Conservation (phyloP, 768 basidiomycete genomes). For the Naganishia antarctica region DNA sequence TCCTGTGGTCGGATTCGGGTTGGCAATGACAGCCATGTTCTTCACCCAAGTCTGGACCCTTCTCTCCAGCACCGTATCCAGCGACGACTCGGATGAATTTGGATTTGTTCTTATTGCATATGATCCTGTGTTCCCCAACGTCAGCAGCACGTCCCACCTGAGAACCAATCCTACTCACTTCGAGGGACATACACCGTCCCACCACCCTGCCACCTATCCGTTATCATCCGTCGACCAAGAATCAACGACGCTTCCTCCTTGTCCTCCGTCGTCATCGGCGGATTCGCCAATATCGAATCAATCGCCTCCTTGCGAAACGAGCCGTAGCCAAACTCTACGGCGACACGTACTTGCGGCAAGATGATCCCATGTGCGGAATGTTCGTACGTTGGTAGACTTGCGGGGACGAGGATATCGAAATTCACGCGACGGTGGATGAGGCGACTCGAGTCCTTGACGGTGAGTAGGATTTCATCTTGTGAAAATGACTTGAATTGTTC, state of each 20-base stretch:
- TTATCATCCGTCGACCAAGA: slow-evolving; percentile 3
- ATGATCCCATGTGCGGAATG: slow-evolving; percentile 12
- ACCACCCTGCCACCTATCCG: slow-evolving; percentile 17
- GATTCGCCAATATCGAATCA: slow-evolving; percentile 2
- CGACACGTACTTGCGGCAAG: slow-evolving; percentile 2
- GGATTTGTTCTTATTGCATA: neutral
- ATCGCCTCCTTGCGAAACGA: neutral
- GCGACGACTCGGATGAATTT: slow-evolving; percentile 9
- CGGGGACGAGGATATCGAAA: slow-evolving; percentile 18
- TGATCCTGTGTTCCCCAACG: neutral
- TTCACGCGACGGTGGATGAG: slow-evolving; percentile 13
- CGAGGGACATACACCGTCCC: slow-evolving; percentile 10
- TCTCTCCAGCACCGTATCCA: neutral
- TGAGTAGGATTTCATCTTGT: neutral
- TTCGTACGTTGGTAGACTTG: slow-evolving; percentile 14
- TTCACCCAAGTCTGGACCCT: slow-evolving; percentile 16
- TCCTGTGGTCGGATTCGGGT: slow-evolving; percentile 7
- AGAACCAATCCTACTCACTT: neutral
- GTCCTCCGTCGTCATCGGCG: neutral
- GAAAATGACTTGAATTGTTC: slow-evolving; percentile 12
- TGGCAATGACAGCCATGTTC: slow-evolving; percentile 18
- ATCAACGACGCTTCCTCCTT: slow-evolving; percentile 8
- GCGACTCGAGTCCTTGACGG: neutral
- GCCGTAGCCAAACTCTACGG: slow-evolving; percentile 6
- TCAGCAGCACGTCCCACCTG: neutral